Evolutionary conservation across 805 yeast species (phyloP).

Genomic region (Saccharomyces eubayanus): DNA sequence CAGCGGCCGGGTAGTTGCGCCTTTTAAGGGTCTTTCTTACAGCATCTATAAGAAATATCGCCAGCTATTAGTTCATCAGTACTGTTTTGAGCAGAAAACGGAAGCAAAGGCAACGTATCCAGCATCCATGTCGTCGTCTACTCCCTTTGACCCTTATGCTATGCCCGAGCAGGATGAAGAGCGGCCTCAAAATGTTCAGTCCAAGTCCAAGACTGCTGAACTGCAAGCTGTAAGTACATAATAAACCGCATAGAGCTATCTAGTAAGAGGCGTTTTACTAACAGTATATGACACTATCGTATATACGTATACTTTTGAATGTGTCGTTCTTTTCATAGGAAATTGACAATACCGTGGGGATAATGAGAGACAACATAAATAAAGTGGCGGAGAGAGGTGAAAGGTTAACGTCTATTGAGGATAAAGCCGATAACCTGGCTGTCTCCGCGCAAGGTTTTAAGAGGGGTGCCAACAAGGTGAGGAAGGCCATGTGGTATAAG

Average conservation of each 20-base stretch:
- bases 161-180: conserved; percentile 46
- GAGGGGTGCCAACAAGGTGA: conserved; percentile 90
- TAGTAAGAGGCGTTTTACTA: neutral
- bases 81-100: neutral
- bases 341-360: conserved; percentile 95
- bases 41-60: neutral
- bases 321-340: conserved; percentile 37
- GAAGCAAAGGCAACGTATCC: neutral
- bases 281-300: neutral
- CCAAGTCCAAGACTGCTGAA: conserved; percentile 57
- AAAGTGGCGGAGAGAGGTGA: conserved; percentile 91
- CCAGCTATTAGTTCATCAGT: neutral
- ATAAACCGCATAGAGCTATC: neutral
- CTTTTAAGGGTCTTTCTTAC: neutral
- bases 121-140: conserved; percentile 54
- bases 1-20: neutral
- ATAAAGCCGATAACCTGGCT: conserved; percentile 84
- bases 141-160: conserved; percentile 78
- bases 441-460: conserved; percentile 89
- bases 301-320: neutral
- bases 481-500: conserved; percentile 99
- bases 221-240: conserved; percentile 60
- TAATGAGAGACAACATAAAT: conserved; percentile 93
- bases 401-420: conserved; percentile 80
- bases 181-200: conserved; percentile 20